Percentiles rank a stretch among this genome's conserved stretches.
phyloP scores from a whole-genome alignment of 2,329 filamentous ascomycete species.

The Hypoxylon sp. region DNA sequence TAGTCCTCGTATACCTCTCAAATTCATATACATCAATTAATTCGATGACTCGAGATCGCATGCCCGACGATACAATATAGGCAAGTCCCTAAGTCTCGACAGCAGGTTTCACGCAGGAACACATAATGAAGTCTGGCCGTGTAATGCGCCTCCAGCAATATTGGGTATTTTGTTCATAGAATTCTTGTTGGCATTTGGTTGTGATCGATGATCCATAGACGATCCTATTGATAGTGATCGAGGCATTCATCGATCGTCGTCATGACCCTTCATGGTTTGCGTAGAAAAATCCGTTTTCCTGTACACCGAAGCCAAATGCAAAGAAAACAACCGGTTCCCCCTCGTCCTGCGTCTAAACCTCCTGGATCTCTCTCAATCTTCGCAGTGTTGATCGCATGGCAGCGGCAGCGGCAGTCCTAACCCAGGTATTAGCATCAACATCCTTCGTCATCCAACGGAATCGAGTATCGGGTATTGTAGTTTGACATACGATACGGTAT shows the following conservation, averaged over 20 bases:
- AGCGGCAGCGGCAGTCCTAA: slow-evolving; percentile 89
- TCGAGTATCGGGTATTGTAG: not conserved
- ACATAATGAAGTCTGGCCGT: slow-evolving; percentile 26
- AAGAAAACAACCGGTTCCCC: slow-evolving; percentile 45
- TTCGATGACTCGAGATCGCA: slow-evolving; percentile 25
- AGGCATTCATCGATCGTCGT: slow-evolving; percentile 48
- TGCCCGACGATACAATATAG: slow-evolving; percentile 15
- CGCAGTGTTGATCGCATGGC: slow-evolving; percentile 97
- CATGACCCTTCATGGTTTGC: slow-evolving; percentile 49
- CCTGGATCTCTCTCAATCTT: slow-evolving; percentile 96
- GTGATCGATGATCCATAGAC: slow-evolving; percentile 47
- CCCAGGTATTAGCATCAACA: slow-evolving; percentile 32
- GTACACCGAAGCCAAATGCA: slow-evolving; percentile 53
- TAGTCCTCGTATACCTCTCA: slow-evolving; percentile 11
- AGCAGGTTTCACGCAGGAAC: slow-evolving; percentile 35
- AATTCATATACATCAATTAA: slow-evolving; percentile 6
- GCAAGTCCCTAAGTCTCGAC: slow-evolving; percentile 14
- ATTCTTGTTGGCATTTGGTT: slow-evolving; percentile 48
- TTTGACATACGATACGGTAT: slow-evolving; percentile 92
- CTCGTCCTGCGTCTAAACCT: slow-evolving; percentile 76
- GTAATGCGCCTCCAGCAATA: slow-evolving; percentile 23
- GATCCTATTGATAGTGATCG: slow-evolving; percentile 45
- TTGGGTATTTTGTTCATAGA: slow-evolving; percentile 38
- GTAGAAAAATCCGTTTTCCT: slow-evolving; percentile 51
- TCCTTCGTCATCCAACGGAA: not conserved